Percentiles rank a stretch among this genome's conserved stretches.
These are phyloP conservation scores for Excoecaria agallocha DNA, from an alignment of 345 rosid species.

Conservation along the genomic window DNA sequence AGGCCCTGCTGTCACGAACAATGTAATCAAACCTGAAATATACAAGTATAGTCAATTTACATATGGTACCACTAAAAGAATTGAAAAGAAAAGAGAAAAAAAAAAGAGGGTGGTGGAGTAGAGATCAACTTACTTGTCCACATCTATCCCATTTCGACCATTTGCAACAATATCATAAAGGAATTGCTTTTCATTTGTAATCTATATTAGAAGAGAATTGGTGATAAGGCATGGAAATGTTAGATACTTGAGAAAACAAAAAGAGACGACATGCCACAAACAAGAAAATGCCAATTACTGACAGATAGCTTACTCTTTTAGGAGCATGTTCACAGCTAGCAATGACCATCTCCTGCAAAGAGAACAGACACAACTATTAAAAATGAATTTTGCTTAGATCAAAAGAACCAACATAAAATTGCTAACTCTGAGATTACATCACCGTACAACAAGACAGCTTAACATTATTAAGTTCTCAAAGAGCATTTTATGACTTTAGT, in stretches of 20 bases:
- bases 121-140: conserved; percentile 29
- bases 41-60: not conserved
- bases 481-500: not conserved
- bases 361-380: not conserved
- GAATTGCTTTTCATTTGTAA: conserved; percentile 17
- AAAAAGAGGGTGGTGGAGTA: not conserved
- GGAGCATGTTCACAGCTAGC: conserved; percentile 25
- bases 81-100: not conserved
- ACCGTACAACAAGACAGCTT: too few relatives aligned
- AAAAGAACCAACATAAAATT: not conserved
- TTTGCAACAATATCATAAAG: conserved; percentile 35
- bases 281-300: not conserved
- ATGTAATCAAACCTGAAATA: conserved; percentile 30
- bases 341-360: conserved; percentile 26
- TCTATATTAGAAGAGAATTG: conserved; percentile 1
- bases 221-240: not conserved
- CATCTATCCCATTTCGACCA: conserved; percentile 34
- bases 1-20: conserved; percentile 31
- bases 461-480: not conserved
- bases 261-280: not conserved
- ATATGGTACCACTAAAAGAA: not conserved
- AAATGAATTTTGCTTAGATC: not conserved
- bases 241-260: not conserved
- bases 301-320: conserved; percentile 15
- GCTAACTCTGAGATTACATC: too few relatives aligned